These are phyloP conservation scores for Xylaria cubensis DNA, from an alignment of 495 filamentous ascomycete species.

Conservation along the genomic window DNA sequence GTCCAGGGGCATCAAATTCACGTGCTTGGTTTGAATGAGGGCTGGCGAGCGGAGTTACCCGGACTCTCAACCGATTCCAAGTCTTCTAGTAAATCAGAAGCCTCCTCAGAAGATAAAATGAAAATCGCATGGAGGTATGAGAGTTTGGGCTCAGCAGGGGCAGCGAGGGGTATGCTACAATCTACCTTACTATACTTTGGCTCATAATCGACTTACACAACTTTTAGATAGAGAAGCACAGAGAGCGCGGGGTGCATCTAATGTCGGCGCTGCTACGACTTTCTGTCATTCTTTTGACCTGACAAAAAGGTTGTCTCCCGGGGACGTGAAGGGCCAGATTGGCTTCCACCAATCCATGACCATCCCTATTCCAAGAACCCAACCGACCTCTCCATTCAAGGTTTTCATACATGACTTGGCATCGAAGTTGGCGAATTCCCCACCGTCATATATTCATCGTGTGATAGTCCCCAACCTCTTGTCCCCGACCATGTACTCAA, in stretches of 20 bases:
- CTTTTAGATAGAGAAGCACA: conserved; percentile 35
- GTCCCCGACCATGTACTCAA: conserved; percentile 80
- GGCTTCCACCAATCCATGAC: conserved; percentile 53
- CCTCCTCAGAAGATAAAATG: conserved; percentile 74
- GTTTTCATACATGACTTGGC: conserved; percentile 67
- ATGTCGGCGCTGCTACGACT: conserved; percentile 33
- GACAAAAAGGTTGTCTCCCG: conserved; percentile 76
- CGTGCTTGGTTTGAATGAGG: conserved; percentile 77
- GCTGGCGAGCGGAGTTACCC: conserved; percentile 84
- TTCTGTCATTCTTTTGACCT: conserved; percentile 95
- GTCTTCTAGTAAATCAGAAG: conserved; percentile 45
- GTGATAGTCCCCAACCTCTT: conserved; percentile 83
- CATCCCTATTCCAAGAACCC: conserved; percentile 31
- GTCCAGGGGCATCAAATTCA: conserved; percentile 91
- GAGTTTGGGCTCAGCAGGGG: conserved; percentile 68
- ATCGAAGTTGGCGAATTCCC: conserved; percentile 61
- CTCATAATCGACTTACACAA: conserved; percentile 14
- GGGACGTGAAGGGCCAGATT: conserved; percentile 52
- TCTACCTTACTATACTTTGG: neutral
- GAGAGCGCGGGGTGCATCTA: conserved; percentile 26
- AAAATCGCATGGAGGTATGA: conserved; percentile 99
- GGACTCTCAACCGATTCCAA: conserved; percentile 64
- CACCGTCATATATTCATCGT: conserved; percentile 73
- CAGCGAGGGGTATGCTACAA: conserved; percentile 56
- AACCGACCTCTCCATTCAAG: conserved; percentile 63